A percentile compares a stretch with the other conserved stretches of the same genome.
phyloP scores from a whole-genome alignment of 805 yeast species.

The Wickerhamomyces xylosicus region DNA sequence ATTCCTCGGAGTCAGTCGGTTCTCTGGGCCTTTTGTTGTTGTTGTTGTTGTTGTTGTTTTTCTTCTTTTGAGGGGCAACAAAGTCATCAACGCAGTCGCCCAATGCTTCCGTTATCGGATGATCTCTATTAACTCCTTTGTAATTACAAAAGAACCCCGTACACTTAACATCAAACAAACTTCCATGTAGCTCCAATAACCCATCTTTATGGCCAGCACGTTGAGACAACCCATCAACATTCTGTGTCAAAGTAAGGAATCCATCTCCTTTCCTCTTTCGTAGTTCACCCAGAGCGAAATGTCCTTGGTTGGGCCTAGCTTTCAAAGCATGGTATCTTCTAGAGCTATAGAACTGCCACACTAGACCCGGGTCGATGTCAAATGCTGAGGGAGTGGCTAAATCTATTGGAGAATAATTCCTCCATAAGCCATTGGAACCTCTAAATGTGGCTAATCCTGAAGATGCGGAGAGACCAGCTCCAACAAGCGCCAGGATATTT shows the following conservation, averaged over 20 bases:
- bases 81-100: conserved; percentile 29
- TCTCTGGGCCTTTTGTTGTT: conserved; percentile 5
- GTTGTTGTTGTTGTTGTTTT: conserved; percentile 8
- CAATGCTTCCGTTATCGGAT: conserved; percentile 52
- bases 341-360: conserved; percentile 82
- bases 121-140: conserved; percentile 38
- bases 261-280: conserved; percentile 29
- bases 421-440: conserved; percentile 70
- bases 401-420: conserved; percentile 66
- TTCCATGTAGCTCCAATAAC: conserved; percentile 73
- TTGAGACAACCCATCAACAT: conserved; percentile 65
- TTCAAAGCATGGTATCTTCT: conserved; percentile 53
- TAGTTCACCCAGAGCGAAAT: conserved; percentile 54
- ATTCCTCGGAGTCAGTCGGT: conserved; percentile 2
- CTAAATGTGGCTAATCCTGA: conserved; percentile 72
- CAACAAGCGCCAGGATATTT: conserved; percentile 55
- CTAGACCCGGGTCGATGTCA: conserved; percentile 70
- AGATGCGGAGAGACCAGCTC: conserved; percentile 74
- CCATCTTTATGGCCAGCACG: conserved; percentile 50
- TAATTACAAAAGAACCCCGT: conserved; percentile 67
- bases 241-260: conserved; percentile 68
- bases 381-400: conserved; percentile 91
- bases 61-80: conserved; percentile 4
- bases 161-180: conserved; percentile 62
- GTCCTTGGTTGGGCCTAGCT: conserved; percentile 70